Evolutionary conservation across 2,329 filamentous ascomycete species (phyloP).

Genomic region (Aspergillus sp.): DNA sequence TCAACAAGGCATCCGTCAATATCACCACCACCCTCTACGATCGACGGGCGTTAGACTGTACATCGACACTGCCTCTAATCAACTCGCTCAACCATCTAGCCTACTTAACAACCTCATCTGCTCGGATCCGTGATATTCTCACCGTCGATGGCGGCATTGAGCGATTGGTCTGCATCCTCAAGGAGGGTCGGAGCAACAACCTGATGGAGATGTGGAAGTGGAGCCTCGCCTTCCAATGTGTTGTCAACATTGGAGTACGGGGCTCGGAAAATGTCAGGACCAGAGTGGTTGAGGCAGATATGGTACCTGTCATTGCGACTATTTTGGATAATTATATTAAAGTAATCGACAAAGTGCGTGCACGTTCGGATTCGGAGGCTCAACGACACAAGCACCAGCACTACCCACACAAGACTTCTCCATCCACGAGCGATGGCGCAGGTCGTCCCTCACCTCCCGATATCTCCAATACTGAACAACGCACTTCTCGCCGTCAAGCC

Average conservation of each 20-base stretch:
- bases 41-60: slow-evolving; percentile 94
- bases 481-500: slow-evolving; percentile 70
- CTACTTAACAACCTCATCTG: slow-evolving; percentile 96
- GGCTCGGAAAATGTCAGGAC: slow-evolving; percentile 93
- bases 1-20: slow-evolving; percentile 98
- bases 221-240: slow-evolving; percentile 98
- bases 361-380: slow-evolving; percentile 78
- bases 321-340: slow-evolving; percentile 98
- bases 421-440: slow-evolving; percentile 29
- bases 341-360: slow-evolving; percentile 86
- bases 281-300: slow-evolving; percentile 94
- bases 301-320: slow-evolving; percentile 97
- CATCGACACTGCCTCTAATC: slow-evolving; percentile 93
- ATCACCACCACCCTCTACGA: slow-evolving; percentile 99
- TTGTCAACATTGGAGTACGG: slow-evolving; percentile 96
- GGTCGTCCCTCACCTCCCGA: slow-evolving; percentile 40
- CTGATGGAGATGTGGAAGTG: slow-evolving; percentile 99
- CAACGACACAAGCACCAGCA: slow-evolving; percentile 48
- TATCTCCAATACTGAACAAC: slow-evolving; percentile 57
- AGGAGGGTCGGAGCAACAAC: slow-evolving; percentile 93
- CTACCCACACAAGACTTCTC: slow-evolving; percentile 22
- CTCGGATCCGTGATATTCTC: slow-evolving; percentile 93
- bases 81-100: slow-evolving; percentile 99
- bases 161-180: slow-evolving; percentile 92
- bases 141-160: slow-evolving; percentile 99